Percentiles rank a stretch among this genome's conserved stretches.
Evolutionary conservation across 2,329 filamentous ascomycete species (phyloP).

Genomic region (Xylariaceae sp.): DNA sequence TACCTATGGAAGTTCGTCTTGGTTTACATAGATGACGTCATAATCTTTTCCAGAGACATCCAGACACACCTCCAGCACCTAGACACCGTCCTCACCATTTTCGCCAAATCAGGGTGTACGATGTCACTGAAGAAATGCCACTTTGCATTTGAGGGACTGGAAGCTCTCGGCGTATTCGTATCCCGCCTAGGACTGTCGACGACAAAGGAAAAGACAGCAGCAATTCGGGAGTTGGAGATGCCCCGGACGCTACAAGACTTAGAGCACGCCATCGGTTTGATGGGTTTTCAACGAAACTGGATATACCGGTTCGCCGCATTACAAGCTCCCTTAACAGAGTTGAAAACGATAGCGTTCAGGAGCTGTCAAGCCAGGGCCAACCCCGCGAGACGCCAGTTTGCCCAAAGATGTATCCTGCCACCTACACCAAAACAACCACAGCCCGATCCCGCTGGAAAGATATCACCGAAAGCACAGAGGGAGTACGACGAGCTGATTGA

Average conservation of each 20-base stretch:
- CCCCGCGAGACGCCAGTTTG: background rate
- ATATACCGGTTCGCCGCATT: background rate
- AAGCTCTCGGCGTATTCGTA: background rate
- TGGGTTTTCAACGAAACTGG: background rate
- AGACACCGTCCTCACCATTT: background rate
- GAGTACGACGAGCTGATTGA: background rate
- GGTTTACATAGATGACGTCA: background rate
- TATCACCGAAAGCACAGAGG: too few relatives aligned
- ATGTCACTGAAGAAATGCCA: conserved; percentile 2
- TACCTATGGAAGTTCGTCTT: background rate
- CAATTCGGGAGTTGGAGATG: background rate
- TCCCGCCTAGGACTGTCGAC: background rate
- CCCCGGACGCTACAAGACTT: background rate
- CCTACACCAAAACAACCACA: background rate
- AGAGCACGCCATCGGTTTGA: background rate
- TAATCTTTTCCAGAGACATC: background rate
- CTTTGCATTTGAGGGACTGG: background rate
- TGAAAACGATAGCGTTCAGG: background rate
- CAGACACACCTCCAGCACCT: background rate
- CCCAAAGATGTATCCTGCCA: background rate
- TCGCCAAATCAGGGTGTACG: background rate
- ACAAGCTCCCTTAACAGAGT: background rate
- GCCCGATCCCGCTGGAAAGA: background rate
- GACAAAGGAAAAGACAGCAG: background rate
- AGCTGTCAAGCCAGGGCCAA: background rate